Base-by-base conservation (phyloP, 1,284 basidiomycete species). In the Xerocomus nothofagi region DNA sequence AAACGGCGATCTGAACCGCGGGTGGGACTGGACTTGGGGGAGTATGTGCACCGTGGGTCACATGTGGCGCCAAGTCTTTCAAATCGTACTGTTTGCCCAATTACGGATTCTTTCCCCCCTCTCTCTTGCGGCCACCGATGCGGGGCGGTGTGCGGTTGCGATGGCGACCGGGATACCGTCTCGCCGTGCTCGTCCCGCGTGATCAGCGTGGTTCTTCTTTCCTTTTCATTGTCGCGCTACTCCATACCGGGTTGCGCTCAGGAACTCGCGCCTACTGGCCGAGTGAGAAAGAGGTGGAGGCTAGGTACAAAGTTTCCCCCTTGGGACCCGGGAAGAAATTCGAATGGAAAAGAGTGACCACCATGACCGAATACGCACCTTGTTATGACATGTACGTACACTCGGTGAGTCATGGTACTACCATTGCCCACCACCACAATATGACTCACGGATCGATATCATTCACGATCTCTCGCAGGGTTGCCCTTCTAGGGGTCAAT, bases 151-250 rank as follows among this genome's bases (percentile, higher is more conserved):
- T 6, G 4, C 36, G 30, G 63, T 65, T 48, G 53, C 57, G 65
- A 68, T 65, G 65, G 47, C 65, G 56, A 65, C 63, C 61, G 61
- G 62, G 11, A 50, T 51, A 50, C 52, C 53, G 46, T 50, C 46
- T 37, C 41, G 15, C 40, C 41, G 41, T 38, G 29, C 43, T 36
- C 33, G 17, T 45, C 17, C 47, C 45, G 49, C 47, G 17, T 44
- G 51, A 44, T 29, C 43, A 47, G 10, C 23, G 30, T 27, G 33
- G 39, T 26, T 33, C 32, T 47, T 43, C 39, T 31, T 50, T 39
- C 34, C 4, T 31, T 47, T 20, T 29, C 34, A 20, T 46, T 23
- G 31, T 39, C 34, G 36, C 30, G 36, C 46, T 40, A 48, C 33
- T 20, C 37, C 39, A 23, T 46, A 46, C 50, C 41, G 20, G 58